Evolutionary conservation across 2,329 filamentous ascomycete species (phyloP), one percentile per base, ranked within the genome.

Genomic region (Lasiodiplodia citricola): DNA sequence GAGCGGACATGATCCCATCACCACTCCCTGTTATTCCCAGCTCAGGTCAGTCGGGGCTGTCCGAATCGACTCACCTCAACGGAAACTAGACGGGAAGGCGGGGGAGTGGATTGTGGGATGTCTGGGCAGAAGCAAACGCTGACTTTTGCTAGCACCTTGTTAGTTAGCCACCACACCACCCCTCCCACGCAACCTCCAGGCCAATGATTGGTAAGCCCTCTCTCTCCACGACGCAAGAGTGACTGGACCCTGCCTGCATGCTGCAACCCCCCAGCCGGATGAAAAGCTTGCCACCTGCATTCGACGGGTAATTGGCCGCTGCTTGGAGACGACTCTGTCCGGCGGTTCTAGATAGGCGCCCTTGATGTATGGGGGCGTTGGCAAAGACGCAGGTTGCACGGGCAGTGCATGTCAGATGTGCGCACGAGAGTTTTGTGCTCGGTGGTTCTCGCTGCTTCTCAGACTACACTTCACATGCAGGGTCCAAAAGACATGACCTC

Each of bases 121-220:
- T 35, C 14, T 62, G 57, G 5, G 57, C 16, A 38, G 54, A 28
- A 11, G 28, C 11, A 54, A 11, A 37, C 16, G 31, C 56, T 60
- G 56, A n/a, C 37, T n/a, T n/a, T 60, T 47, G 58, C 58, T 62
- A 62, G 58, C 58, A 50, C 58, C 4, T 14, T 51, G 47, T 25
- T 38, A 37, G 60, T 16, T 50, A 64, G 60, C 47, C 60, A 52
- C 16, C 58, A 50, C 57, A 41, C 55, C 18, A 25, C 8, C 57
- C 23, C 57, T 62, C 57, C 16, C n/a, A 7, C 11, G 31, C 60
- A 37, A 25, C 44, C 31, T 25, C 47, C n/a, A 52, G 10, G 25
- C 11, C 60, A 64, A 52, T 62, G 60, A 52, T 64, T 64, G 47
- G 60, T 64, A 64, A 64, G 60, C 60, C 51, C 47, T 47, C 7